These are phyloP conservation scores for Eucalyptus microcorys DNA, from an alignment of 345 rosid genomes.

Conservation along the genomic window DNA sequence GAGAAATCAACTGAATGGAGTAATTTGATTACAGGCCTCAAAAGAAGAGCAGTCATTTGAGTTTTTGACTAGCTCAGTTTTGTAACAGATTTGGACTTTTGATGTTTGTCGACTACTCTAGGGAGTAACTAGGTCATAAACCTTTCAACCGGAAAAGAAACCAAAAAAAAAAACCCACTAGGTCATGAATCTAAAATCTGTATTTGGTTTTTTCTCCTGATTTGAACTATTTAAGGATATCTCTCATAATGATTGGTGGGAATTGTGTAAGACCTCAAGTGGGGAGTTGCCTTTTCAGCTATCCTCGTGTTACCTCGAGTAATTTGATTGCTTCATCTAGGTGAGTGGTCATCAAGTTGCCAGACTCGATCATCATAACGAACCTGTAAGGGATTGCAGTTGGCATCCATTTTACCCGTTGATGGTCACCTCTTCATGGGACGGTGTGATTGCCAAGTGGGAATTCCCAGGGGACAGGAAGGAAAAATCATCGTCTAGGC, in stretches of 20 bases:
- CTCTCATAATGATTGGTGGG: background rate
- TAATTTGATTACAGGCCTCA: background rate
- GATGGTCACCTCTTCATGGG: conserved; percentile 58
- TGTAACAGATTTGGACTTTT: background rate
- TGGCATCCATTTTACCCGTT: conserved; percentile 55
- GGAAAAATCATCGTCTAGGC: background rate
- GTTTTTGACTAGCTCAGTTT: background rate
- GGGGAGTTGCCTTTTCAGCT: background rate
- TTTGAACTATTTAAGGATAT: background rate
- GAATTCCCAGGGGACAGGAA: conserved; percentile 24
- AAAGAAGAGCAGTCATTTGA: background rate
- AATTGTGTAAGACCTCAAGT: background rate
- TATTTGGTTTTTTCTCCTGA: background rate
- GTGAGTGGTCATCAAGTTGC: conserved; percentile 42
- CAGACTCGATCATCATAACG: conserved; percentile 14
- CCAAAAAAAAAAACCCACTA: background rate
- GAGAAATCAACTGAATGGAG: background rate
- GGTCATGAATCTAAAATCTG: background rate
- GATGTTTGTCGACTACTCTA: background rate
- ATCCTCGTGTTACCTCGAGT: background rate
- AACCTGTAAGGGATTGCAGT: conserved; percentile 51
- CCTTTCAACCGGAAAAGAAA: background rate
- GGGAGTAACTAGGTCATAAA: background rate
- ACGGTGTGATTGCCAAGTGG: conserved; percentile 37
- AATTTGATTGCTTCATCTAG: conserved; percentile 4